Conservation (phyloP, 306 rosid species). For the Fragaria nilgerrensis region DNA sequence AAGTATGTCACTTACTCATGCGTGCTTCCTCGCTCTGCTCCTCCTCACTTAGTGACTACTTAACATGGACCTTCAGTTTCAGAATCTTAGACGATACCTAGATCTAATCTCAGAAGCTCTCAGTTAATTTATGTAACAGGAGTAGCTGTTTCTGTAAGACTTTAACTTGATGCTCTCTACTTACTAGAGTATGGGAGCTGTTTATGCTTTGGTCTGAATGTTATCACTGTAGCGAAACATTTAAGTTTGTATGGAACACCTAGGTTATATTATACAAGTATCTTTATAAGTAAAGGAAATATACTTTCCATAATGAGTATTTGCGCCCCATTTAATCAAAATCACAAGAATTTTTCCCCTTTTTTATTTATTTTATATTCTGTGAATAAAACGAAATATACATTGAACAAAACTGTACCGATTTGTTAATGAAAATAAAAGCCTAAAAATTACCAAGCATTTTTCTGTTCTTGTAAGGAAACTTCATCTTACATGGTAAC, state of each 20-base stretch:
- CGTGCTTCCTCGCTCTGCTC: slow-evolving; percentile 66
- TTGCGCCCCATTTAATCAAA: too few relatives aligned
- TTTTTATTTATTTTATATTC: too few relatives aligned
- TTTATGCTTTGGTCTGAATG: background rate
- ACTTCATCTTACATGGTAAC: background rate
- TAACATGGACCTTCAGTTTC: slow-evolving; percentile 25
- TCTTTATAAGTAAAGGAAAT: background rate
- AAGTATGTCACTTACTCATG: slow-evolving; percentile 95
- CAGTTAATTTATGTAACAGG: slow-evolving; percentile 37
- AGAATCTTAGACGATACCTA: background rate
- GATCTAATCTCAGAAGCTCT: slow-evolving; percentile 34
- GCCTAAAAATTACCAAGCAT: background rate
- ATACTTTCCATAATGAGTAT: background rate
- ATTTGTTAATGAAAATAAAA: background rate
- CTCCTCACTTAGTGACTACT: slow-evolving; percentile 65
- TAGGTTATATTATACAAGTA: background rate
- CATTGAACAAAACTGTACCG: background rate
- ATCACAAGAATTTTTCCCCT: too few relatives aligned
- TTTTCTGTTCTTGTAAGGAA: background rate
- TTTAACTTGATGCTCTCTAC: background rate
- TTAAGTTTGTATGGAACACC: slow-evolving; percentile 10
- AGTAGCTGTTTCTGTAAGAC: slow-evolving; percentile 4
- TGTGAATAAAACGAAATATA: too few relatives aligned
- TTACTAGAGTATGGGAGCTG: background rate
- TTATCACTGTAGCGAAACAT: background rate